Percentiles rank a stretch among this genome's conserved stretches.
Evolutionary conservation across 257 asterid species (phyloP).

Genomic region (Marsdenia floribunda): DNA sequence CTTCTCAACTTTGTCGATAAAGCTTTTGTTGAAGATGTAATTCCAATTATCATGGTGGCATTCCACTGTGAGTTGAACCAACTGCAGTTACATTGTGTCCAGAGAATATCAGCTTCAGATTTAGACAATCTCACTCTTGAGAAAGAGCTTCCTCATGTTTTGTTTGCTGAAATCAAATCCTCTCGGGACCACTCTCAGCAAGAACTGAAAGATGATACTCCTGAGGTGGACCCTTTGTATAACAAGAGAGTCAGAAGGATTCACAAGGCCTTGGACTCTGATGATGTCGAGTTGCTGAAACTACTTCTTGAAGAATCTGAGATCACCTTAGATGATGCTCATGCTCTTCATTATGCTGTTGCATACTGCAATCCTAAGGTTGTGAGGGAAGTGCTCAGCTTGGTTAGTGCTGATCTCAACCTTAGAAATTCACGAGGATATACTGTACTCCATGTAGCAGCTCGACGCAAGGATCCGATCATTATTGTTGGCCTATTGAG

Average conservation of each 20-base stretch:
- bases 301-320: constrained; percentile 65
- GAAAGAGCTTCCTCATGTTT: constrained; percentile 66
- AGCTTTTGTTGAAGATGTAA: constrained; percentile 68
- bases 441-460: constrained; percentile 84
- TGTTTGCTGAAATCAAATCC: constrained; percentile 34
- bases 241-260: constrained; percentile 55
- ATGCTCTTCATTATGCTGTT: constrained; percentile 81
- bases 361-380: constrained; percentile 75
- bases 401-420: constrained; percentile 54
- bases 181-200: constrained; percentile 37
- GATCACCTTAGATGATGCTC: constrained; percentile 57
- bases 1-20: constrained; percentile 65
- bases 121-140: constrained; percentile 50
- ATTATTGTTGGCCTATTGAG: constrained; percentile 47
- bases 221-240: constrained; percentile 34
- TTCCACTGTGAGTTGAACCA: constrained; percentile 42
- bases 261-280: constrained; percentile 69
- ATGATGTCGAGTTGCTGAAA: constrained; percentile 56
- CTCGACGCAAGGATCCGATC: constrained; percentile 72
- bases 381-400: constrained; percentile 49
- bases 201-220: constrained; percentile 32
- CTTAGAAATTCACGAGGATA: constrained; percentile 60
- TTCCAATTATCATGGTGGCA: constrained; percentile 68
- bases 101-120: constrained; percentile 55
- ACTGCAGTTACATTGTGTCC: constrained; percentile 49